Percentiles rank a stretch among this genome's conserved stretches.
Evolutionary conservation across 805 yeast species (phyloP).

Genomic region (Candida sonorensis): DNA sequence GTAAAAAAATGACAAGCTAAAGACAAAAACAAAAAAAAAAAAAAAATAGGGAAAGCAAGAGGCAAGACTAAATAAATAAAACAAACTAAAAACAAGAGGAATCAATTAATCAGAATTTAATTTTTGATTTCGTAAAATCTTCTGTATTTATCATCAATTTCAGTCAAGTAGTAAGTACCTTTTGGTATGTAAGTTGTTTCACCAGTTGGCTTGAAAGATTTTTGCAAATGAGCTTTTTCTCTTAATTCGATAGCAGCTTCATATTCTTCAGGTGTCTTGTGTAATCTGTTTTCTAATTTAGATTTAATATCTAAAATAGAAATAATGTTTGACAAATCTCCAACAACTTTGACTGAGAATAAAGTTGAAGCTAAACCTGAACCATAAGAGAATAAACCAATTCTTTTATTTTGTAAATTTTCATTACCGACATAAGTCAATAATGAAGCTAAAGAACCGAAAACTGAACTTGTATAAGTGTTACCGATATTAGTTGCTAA

Average conservation of each 20-base stretch:
- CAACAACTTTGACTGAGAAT: conserved; percentile 71
- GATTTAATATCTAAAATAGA: conserved; percentile 59
- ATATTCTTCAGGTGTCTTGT: conserved; percentile 71
- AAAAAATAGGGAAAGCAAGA: not conserved
- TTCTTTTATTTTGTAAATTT: conserved; percentile 70
- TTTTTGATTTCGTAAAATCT: conserved; percentile 71
- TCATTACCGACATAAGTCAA: conserved; percentile 70
- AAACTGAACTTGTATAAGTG: conserved; percentile 93
- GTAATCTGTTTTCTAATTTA: conserved; percentile 58
- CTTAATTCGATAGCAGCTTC: conserved; percentile 77
- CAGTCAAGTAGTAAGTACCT: conserved; percentile 80
- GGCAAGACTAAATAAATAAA: no score
- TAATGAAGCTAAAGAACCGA: conserved; percentile 79
- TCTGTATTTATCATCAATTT: conserved; percentile 82
- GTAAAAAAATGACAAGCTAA: not conserved
- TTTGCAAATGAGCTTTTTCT: conserved; percentile 83
- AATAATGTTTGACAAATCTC: conserved; percentile 68
- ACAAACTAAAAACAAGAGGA: not conserved
- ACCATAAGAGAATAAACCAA: conserved; percentile 94
- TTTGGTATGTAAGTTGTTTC: conserved; percentile 58
- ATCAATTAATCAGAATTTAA: conserved; percentile 21
- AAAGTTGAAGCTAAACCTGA: conserved; percentile 94
- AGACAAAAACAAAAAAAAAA: not conserved
- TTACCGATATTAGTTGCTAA: conserved; percentile 97
- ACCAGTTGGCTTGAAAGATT: conserved; percentile 75